Evolutionary conservation across 2,329 filamentous ascomycete species (phyloP), one percentile per base, ranked within the genome.

Genomic region (Rutstroemia sp.): DNA sequence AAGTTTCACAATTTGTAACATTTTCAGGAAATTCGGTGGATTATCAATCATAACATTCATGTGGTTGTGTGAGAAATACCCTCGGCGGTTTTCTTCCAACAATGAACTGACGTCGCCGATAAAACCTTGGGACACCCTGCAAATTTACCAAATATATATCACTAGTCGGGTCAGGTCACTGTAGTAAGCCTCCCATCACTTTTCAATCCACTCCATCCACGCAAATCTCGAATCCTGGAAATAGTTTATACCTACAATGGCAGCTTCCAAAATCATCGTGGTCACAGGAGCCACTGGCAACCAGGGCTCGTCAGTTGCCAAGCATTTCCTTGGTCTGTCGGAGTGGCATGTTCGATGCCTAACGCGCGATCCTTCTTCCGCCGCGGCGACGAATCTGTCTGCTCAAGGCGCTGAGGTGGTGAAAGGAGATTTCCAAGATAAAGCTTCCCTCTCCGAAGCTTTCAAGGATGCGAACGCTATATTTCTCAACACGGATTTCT

Each of bases 211-310:
- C 30, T 34, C 10, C 4, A 34, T 34, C 30, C 30, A 34, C 30
- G 10, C 30, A 5, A 34, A 14, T 34, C 30, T 34, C 30, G 12
- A 73, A 73, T 51, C 42, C 39, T 5, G 30, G 30, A 12, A 34
- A 14, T 34, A 34, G 30, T 34, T 12, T 34, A 34, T 34, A 34
- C 30, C 30, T 34, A 34, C 30, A 34, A 65, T 63, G 54, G 30
- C 58, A 9, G 47, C 58, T 9, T 42, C 49, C 5, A 60, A 70
- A 64, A 70, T 79, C 63, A 73, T 83, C 65, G 77, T 77, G 46
- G 73, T 85, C 12, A 78, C 84, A 62, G 81, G 81, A 27, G 77
- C 80, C 45, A 85, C 81, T 18, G 80, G 82, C 57, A 76, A 78
- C 58, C 82, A 86, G 70, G 83, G 83, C 49, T 77, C 79, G 59